Percentiles rank a stretch among this genome's conserved stretches.
These are phyloP conservation scores for Pterocarpus macrocarpus DNA, from an alignment of 306 rosid genomes.

Conservation along the genomic window DNA sequence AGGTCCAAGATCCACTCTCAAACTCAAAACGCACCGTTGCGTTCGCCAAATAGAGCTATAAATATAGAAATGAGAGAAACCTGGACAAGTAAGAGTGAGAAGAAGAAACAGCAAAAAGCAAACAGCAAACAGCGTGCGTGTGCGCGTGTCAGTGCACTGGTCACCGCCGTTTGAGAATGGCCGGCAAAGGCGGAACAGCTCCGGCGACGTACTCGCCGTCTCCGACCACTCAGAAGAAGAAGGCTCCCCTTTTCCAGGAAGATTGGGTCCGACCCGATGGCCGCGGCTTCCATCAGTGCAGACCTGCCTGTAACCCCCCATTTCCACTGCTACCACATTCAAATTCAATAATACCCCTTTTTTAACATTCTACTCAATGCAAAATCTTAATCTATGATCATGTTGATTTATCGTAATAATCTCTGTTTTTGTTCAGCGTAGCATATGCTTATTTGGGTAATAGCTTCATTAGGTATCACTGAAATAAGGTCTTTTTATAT, in stretches of 20 bases:
- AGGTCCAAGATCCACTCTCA: background rate
- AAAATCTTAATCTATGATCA: background rate
- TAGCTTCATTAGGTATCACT: constrained; percentile 12
- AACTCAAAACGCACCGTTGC: background rate
- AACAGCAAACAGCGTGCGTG: background rate
- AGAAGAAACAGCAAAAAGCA: background rate
- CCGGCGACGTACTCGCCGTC: constrained; percentile 83
- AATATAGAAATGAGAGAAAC: background rate
- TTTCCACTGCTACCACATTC: background rate
- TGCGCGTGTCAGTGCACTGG: background rate
- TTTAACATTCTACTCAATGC: background rate
- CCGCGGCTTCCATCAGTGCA: constrained; percentile 88
- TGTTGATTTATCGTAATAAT: background rate
- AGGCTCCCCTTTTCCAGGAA: constrained; percentile 51
- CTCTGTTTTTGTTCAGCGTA: background rate
- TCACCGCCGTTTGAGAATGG: constrained; percentile 60
- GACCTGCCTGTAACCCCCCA: constrained; percentile 79
- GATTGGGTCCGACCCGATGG: constrained; percentile 90
- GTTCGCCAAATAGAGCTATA: too few species aligned
- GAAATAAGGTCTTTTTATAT: constrained; percentile 1
- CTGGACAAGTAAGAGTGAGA: background rate
- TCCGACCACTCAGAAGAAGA: constrained; percentile 56
- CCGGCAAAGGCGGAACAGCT: constrained; percentile 65
- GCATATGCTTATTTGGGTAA: background rate
- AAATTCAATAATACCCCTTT: background rate